Evolutionary conservation across 495 filamentous ascomycete species (phyloP).

Genomic region (Daldinia caldariorum): DNA sequence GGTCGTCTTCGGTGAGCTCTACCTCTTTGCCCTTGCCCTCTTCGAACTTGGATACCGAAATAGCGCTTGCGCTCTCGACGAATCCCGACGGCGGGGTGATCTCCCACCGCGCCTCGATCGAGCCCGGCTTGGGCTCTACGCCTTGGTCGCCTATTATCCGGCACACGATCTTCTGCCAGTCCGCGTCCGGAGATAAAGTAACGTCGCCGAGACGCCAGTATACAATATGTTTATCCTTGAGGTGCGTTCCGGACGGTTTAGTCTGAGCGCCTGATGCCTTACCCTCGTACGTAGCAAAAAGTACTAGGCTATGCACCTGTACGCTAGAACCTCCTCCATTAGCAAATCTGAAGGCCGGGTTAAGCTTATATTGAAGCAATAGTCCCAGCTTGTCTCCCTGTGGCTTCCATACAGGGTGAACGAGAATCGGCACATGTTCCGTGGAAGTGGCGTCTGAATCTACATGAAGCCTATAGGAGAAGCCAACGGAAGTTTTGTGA

Average conservation of each 20-base stretch:
- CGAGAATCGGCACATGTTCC: conserved; percentile 70
- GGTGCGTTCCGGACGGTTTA: conserved; percentile 80
- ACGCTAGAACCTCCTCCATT: conserved; percentile 55
- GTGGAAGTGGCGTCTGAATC: conserved; percentile 67
- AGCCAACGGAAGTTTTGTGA: conserved; percentile 79
- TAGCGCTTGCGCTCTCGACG: conserved; percentile 61
- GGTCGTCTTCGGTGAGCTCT: conserved; percentile 47
- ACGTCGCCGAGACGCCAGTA: conserved; percentile 91
- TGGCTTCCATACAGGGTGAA: conserved; percentile 84
- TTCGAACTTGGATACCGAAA: conserved; percentile 66
- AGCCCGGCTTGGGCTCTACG: conserved; percentile 75
- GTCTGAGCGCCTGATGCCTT: conserved; percentile 71
- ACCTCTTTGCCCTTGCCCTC: conserved; percentile 56
- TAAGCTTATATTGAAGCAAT: conserved; percentile 85
- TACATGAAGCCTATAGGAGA: conserved; percentile 93
- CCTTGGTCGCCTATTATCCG: conserved; percentile 79
- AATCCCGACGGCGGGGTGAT: conserved; percentile 54
- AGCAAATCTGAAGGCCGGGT: conserved; percentile 69
- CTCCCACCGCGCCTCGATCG: conserved; percentile 86
- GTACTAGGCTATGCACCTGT: conserved; percentile 79
- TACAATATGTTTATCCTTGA: conserved; percentile 85
- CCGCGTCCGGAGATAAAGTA: conserved; percentile 64
- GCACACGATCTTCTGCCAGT: conserved; percentile 76
- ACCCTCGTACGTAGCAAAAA: conserved; percentile 82
- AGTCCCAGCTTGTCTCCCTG: conserved; percentile 84